A percentile compares a stretch with the other conserved stretches of the same genome.
phyloP scores from a whole-genome alignment of 305 asterid genomes.

The Rubia tinctorum region DNA sequence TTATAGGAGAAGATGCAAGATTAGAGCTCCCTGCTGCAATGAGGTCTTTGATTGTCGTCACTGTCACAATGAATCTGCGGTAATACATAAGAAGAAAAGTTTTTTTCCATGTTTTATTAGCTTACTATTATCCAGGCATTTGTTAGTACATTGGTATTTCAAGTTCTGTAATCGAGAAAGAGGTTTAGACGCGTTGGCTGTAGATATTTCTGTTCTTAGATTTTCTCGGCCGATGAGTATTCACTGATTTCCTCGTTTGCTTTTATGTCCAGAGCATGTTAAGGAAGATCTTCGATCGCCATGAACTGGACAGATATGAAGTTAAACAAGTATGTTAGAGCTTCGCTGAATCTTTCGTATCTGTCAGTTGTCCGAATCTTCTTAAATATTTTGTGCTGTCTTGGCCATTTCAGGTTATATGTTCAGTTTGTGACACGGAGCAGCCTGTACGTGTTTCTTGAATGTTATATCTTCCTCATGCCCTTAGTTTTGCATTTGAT shows the following conservation, averaged over 20 bases:
- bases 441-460: conserved; percentile 64
- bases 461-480: conserved; percentile 9
- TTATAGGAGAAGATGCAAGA: conserved; percentile 87
- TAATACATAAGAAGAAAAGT: conserved; percentile 15
- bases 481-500: neutral
- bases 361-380: neutral
- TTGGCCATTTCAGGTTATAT: conserved; percentile 27
- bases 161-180: neutral
- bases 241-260: conserved; percentile 13
- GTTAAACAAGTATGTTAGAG: conserved; percentile 71
- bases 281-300: conserved; percentile 63
- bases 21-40: conserved; percentile 93
- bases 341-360: conserved; percentile 9
- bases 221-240: conserved; percentile 1
- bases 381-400: neutral
- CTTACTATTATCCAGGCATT: neutral
- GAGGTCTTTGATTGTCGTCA: conserved; percentile 93
- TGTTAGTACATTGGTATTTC: neutral
- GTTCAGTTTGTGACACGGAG: conserved; percentile 82
- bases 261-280: conserved; percentile 48
- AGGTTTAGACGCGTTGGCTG: neutral
- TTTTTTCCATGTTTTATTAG: neutral
- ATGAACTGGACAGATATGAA: conserved; percentile 72
- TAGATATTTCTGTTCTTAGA: neutral
- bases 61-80: conserved; percentile 89